These are phyloP conservation scores for Raddia guianensis DNA, from an alignment of 176 grass and related monocot genomes.

Conservation along the genomic window DNA sequence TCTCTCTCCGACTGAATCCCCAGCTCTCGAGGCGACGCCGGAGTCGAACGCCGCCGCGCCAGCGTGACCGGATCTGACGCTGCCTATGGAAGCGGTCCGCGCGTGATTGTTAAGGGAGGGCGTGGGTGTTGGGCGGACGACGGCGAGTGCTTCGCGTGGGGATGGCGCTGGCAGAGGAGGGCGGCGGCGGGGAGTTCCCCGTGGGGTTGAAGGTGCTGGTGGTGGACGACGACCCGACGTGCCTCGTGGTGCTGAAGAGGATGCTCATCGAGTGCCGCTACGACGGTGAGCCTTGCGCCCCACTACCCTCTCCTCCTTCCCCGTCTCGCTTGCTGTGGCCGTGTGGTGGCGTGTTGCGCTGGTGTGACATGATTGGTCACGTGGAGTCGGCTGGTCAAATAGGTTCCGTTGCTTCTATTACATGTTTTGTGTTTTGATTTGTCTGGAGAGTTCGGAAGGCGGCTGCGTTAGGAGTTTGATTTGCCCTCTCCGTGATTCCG, in stretches of 20 bases:
- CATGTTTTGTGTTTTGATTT: constrained; percentile 18
- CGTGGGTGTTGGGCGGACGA: not conserved
- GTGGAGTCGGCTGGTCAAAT: not conserved
- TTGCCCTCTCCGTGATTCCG: constrained; percentile 21
- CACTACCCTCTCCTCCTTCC: not conserved
- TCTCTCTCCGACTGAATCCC: constrained; percentile 28
- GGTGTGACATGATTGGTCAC: constrained; percentile 17
- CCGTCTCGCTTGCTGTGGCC: not conserved
- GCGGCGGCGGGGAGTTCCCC: constrained; percentile 65
- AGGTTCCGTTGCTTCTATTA: constrained; percentile 8
- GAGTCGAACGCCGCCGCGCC: no score
- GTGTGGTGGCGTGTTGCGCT: not conserved
- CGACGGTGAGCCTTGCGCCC: constrained; percentile 55
- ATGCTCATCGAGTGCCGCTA: constrained; percentile 85
- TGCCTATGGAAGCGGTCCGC: constrained; percentile 38
- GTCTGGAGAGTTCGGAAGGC: not conserved
- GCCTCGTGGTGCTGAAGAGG: constrained; percentile 70
- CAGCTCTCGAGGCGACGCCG: constrained; percentile 3
- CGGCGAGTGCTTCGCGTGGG: not conserved
- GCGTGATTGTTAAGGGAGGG: constrained; percentile 10
- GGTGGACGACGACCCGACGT: constrained; percentile 87
- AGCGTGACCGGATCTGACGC: constrained; percentile 44
- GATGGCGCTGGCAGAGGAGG: constrained; percentile 56
- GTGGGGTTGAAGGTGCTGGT: constrained; percentile 91
- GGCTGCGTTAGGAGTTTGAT: constrained; percentile 19